phyloP scores from a whole-genome alignment of 257 asterid genomes.

The Solanum dulcamara region DNA sequence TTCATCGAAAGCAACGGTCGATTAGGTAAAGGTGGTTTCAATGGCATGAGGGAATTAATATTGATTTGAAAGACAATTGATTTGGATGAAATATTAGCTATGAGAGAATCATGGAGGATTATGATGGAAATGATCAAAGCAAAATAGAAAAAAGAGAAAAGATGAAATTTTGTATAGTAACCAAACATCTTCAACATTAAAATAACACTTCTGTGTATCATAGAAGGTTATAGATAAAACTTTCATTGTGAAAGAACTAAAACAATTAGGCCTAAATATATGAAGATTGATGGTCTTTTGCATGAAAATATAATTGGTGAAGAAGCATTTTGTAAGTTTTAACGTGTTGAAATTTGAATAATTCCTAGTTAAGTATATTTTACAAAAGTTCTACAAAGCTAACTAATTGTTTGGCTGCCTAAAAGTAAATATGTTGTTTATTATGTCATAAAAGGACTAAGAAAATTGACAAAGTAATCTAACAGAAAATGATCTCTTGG shows the following conservation, averaged over 20 bases:
- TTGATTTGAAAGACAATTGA: neutral
- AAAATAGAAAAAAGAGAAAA: conserved; percentile 19
- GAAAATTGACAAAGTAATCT: neutral
- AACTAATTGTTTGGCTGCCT: neutral
- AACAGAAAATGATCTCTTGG: neutral
- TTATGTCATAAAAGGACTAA: neutral
- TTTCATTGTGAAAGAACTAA: neutral
- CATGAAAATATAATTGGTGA: neutral
- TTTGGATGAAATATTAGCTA: conserved; percentile 13
- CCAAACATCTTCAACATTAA: conserved; percentile 15
- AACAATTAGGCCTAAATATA: neutral
- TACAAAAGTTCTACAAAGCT: neutral
- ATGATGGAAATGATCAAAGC: conserved; percentile 19
- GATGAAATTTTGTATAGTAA: conserved; percentile 10
- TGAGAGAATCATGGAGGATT: conserved; percentile 9
- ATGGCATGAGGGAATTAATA: neutral
- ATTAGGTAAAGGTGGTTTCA: neutral
- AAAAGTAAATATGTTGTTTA: neutral
- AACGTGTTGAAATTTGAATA: neutral
- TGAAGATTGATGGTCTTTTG: neutral
- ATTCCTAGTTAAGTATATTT: neutral
- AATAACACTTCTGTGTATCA: neutral
- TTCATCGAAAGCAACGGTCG: conserved; percentile 1
- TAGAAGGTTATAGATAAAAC: neutral
- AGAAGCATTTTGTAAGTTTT: neutral